A percentile compares a stretch with the other conserved stretches of the same genome.
Conservation (phyloP, 768 basidiomycete species). For the Brasilioporus rufonigricans region DNA sequence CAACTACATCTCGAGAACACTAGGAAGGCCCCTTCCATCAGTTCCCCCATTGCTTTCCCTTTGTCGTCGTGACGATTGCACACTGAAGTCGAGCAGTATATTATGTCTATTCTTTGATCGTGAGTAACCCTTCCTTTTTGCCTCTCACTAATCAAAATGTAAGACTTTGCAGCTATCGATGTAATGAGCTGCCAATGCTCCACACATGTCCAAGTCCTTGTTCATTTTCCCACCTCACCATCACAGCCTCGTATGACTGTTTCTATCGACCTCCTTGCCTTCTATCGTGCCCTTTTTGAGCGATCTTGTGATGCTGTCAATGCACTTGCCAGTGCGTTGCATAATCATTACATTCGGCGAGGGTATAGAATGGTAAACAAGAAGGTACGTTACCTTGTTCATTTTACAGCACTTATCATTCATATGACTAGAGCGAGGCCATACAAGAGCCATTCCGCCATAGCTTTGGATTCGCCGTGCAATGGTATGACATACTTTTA, state of each 20-base stretch:
- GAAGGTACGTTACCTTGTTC: background rate
- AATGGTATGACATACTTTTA: slow-evolving; percentile 28
- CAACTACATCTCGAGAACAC: background rate
- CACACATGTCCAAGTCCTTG: background rate
- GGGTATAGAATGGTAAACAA: background rate
- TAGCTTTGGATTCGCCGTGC: slow-evolving; percentile 23
- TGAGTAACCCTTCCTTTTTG: too few species aligned
- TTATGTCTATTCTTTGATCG: background rate
- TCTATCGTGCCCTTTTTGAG: background rate
- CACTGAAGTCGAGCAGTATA: too few species aligned
- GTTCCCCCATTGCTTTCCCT: background rate
- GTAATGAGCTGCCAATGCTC: background rate
- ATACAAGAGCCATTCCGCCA: slow-evolving; percentile 27
- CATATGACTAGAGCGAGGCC: background rate
- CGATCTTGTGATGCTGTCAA: background rate
- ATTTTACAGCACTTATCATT: too few species aligned
- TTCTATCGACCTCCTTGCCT: background rate
- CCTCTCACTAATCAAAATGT: too few species aligned
- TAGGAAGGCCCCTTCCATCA: background rate
- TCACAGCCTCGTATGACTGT: background rate
- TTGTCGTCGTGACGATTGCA: background rate
- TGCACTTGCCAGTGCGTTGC: background rate
- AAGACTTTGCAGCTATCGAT: too few species aligned
- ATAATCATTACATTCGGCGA: background rate
- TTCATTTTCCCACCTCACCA: background rate